Base-by-base conservation (phyloP, 352 stramenopile species). In the Phytophthora pinifolia region DNA sequence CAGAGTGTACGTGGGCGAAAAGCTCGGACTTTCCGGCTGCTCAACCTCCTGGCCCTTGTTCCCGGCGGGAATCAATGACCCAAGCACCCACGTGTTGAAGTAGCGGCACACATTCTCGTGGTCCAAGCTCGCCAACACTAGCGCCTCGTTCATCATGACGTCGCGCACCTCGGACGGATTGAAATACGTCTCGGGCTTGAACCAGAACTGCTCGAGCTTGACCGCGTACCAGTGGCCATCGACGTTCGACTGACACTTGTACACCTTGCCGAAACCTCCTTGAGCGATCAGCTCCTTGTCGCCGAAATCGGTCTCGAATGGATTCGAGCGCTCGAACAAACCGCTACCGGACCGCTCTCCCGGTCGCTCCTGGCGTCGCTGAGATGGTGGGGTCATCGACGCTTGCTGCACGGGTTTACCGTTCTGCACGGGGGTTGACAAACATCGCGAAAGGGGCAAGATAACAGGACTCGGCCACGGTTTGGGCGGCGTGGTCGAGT, bases 101-200 rank as follows among this genome's bases (percentile, higher is more conserved):
- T 98, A 98, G 6, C 94, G 74, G 25, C 96, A 97, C 36, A 98
- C 95, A 57, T 98, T 97, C 55, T 98, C 93, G 45, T 98, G 92
- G 38, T 92, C 89, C 17, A 98, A 86, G 5, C 88, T 65, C 9
- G 90, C 91, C 54, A 98, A 84, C 6, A 92, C 93, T 1, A 93
- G 83, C 3, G 97, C 92, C 58, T 98, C 94, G 47, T 96, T 91
- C 57, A 96, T 79, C 46, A 98, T 83, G 46, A 97, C 97, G 56
- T 88, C 74, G 45, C 96, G 96, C 46, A 96, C 72, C 36, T 89
- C 74, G 0, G 65, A 70, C 27, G 80, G 80, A 18, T 84, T 86
- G 54, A 91, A 91, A 30, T 86, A 89, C 39, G 79, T 81, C 54
- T 90, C 77, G 25, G 83, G 83, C 39, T 89, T 89, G 70, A 93